Base-by-base conservation (phyloP, 179 eudicot species). In the Silene vulgaris region DNA sequence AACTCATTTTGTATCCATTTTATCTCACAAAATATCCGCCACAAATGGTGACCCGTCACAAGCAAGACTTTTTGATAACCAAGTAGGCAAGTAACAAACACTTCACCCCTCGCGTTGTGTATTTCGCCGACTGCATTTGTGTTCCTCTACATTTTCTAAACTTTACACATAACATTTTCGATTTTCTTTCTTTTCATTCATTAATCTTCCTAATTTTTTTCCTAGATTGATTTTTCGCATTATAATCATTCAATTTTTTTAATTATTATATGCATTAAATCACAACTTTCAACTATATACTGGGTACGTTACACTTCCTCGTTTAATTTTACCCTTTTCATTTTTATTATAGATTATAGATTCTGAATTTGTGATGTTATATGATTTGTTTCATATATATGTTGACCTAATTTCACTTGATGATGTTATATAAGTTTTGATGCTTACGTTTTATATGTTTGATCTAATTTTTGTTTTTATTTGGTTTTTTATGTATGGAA, bases 281-380 rank as follows among this genome's bases (percentile, higher is more conserved):
- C 78, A 69, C 50, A 52, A 77, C 68, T 70, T 6, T 74, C 72
- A 78, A 74, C 76, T 81, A 3, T 69, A 29, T 19, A 78, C 73
- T 78, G 45, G 81, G 81, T 81, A 78, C 70, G 81, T 81, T 69
- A 70, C 81, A 69, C 78, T 77, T 61, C 23, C 62, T 35, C 8
- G 0, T 35, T 35, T 35, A 35, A 35, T 35, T 35, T 35, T 35
- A 8, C 29, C 69, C 32, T 67, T 45, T 6, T 32, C 57, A 14
- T 29, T 8, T 3, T 16, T 5, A 65, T 8, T 67, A 16, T 0
- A 2, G 20, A 9, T 50, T 54, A 19, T n/a, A 0, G 20, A 9
- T 50, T 54, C 13, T n/a, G 0, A 4, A 17, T 54, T 62, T 16
- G 5, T n/a, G 12, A 3, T 71, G 3, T 16, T 73, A 64, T 20